These are phyloP conservation scores for Colletotrichum coccodes DNA, from an alignment of 2,329 filamentous ascomycete genomes.

Conservation along the genomic window DNA sequence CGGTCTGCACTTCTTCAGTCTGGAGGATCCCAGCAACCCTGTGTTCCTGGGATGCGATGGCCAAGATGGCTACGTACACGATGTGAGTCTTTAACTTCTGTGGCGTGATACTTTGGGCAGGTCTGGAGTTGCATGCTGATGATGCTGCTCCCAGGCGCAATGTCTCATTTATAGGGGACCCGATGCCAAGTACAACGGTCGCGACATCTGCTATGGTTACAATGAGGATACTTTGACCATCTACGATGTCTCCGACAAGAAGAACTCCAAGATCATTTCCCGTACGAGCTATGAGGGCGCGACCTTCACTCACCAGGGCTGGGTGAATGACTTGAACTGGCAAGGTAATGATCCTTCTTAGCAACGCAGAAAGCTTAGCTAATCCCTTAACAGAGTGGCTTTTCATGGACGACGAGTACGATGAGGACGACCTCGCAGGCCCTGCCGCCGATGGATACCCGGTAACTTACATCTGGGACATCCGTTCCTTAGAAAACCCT, in stretches of 20 bases:
- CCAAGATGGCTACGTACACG: conserved; percentile 66
- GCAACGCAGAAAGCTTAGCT: conserved; percentile 9
- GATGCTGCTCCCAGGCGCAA: conserved; percentile 55
- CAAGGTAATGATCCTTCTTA: conserved; percentile 39
- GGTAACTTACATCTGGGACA: conserved; percentile 61
- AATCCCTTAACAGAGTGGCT: conserved; percentile 38
- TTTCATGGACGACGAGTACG: conserved; percentile 60
- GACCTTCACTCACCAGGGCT: conserved; percentile 68
- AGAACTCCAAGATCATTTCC: conserved; percentile 57
- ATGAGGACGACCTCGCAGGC: conserved; percentile 53
- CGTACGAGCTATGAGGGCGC: conserved; percentile 65
- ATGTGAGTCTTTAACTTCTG: conserved; percentile 41
- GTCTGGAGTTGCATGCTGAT: neutral
- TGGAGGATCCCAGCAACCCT: conserved; percentile 61
- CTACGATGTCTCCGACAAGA: conserved; percentile 62
- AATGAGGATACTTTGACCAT: conserved; percentile 62
- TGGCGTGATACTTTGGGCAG: too few species aligned
- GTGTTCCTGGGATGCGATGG: conserved; percentile 60
- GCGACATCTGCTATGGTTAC: conserved; percentile 64
- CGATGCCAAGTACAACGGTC: conserved; percentile 53
- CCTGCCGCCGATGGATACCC: conserved; percentile 53
- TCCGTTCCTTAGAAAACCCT: conserved; percentile 51
- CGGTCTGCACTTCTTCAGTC: conserved; percentile 64
- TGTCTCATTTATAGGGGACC: conserved; percentile 63
- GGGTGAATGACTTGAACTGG: conserved; percentile 56